Evolutionary conservation across 331 rosid genomes (phyloP).

Genomic region (Pyrus hybrid): DNA sequence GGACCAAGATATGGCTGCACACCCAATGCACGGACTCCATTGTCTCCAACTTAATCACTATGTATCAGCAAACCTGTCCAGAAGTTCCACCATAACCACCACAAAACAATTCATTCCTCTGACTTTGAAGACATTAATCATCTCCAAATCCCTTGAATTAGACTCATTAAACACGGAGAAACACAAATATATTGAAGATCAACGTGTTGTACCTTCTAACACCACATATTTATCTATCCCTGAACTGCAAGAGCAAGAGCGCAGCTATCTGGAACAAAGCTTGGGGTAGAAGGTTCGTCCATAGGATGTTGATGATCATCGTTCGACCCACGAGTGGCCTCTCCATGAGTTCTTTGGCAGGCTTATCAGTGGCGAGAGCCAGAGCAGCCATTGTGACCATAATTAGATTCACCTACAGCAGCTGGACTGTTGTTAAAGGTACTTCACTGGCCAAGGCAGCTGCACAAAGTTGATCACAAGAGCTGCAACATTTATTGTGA

Average conservation of each 20-base stretch:
- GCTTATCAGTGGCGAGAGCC: slow-evolving; percentile 28
- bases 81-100: slow-evolving; percentile 26
- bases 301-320: slow-evolving; percentile 21
- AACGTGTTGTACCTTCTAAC: slow-evolving; percentile 18
- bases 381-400: slow-evolving; percentile 32
- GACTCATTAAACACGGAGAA: slow-evolving; percentile 24
- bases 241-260: slow-evolving; percentile 35
- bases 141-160: slow-evolving; percentile 24
- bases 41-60: slow-evolving; percentile 19
- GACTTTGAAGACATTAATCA: slow-evolving; percentile 28
- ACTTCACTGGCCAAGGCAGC: slow-evolving; percentile 12
- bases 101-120: slow-evolving; percentile 18
- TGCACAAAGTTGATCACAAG: slow-evolving; percentile 24
- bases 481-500: slow-evolving; percentile 20
- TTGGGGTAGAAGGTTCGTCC: slow-evolving; percentile 37
- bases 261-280: slow-evolving; percentile 41
- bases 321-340: slow-evolving; percentile 11
- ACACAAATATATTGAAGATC: slow-evolving; percentile 26
- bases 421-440: slow-evolving; percentile 17
- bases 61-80: slow-evolving; percentile 18
- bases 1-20: slow-evolving; percentile 15
- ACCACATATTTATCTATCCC: slow-evolving; percentile 34
- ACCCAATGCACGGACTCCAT: slow-evolving; percentile 9
- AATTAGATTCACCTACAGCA: slow-evolving; percentile 29
- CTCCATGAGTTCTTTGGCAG: slow-evolving; percentile 19